Percentiles rank a stretch among this genome's conserved stretches.
Evolutionary conservation across 2,329 filamentous ascomycete genomes (phyloP).

Genomic region (Ascochyta fabae): DNA sequence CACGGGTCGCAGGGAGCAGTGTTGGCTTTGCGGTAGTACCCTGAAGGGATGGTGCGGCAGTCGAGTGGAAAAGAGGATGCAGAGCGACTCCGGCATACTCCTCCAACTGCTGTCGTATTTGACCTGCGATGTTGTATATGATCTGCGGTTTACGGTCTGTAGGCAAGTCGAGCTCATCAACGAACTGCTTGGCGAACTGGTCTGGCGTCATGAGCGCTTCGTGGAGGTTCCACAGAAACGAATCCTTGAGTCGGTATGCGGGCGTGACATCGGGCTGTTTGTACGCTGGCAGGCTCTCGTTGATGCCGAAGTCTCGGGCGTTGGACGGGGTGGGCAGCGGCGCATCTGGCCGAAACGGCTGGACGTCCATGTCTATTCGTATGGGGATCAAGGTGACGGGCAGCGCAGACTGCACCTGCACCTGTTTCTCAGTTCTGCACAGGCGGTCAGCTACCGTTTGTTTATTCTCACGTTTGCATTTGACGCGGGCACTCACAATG

Average conservation of each 20-base stretch:
- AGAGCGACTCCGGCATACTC: conserved; percentile 95
- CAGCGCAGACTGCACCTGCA: conserved; percentile 72
- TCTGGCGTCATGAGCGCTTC: conserved; percentile 94
- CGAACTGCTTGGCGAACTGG: conserved; percentile 88
- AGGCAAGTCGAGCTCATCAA: conserved; percentile 91
- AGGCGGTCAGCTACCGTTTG: conserved; percentile 14
- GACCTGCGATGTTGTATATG: conserved; percentile 83
- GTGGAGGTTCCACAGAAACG: conserved; percentile 98
- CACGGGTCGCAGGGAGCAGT: conserved; percentile 55
- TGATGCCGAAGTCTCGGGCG: conserved; percentile 63
- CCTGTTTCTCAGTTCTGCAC: conserved; percentile 64
- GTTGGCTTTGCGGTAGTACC: conserved; percentile 41
- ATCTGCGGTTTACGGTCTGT: conserved; percentile 68
- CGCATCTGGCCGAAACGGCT: conserved; percentile 72
- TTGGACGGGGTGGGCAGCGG: conserved; percentile 70
- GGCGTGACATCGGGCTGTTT: conserved; percentile 79
- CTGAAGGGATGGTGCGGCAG: conserved; percentile 38
- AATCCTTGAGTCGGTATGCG: conserved; percentile 87
- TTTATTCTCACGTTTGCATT: background rate
- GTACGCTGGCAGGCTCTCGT: conserved; percentile 79
- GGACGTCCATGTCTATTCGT: conserved; percentile 92
- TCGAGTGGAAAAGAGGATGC: conserved; percentile 86
- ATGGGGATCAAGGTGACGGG: conserved; percentile 94
- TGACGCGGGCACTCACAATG: conserved; percentile 49
- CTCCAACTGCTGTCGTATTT: conserved; percentile 93